Evolutionary conservation across 306 rosid species (phyloP), one percentile per base, ranked within the genome.

Genomic region (Acacia melanoxylon): DNA sequence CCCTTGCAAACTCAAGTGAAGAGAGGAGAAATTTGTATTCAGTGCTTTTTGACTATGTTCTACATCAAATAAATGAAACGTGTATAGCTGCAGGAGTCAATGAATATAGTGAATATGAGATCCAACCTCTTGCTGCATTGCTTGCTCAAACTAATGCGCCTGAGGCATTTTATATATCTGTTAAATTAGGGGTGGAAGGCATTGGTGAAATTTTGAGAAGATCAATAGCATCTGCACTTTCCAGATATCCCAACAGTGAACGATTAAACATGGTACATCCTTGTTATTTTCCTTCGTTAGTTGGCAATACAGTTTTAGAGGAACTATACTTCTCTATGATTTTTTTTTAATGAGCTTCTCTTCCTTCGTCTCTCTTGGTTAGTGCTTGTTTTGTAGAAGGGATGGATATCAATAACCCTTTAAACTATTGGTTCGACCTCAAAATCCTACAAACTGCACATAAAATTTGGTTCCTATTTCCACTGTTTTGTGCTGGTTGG

Each of bases 101-200:
- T 48, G 98, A 93, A 85, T 96, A 89, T 85, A 82, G 89, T 48
- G 90, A 96, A 76, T 97, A 92, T 74, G 99, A 96, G 87, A 92
- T 96, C 85, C 94, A 91, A 86, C 99, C 99, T 80, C 93, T 96
- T 84, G 94, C 94, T 33, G 86, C 90, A 76, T 83, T 93, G 82
- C 97, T 96, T 85, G 90, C 91, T 81, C 93, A 91, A 83, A 87
- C 94, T 66, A 90, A 92, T 90, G 98, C 97, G 1, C 93, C 99
- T 1, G 99, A 93, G 83, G 98, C 99, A 16, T 90, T 96, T 83
- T 91, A 89, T 86, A 92, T 96, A 75, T 91, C 97, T 80, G 91
- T 96, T 81, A 96, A 94, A 87, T 97, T 96, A 82, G 99, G 99
- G 77, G 92, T 93, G 46, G 96, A 90, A 86, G 96, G 99, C 86